Evolutionary conservation across 805 yeast species (phyloP), one percentile per base, ranked within the genome.

Genomic region (Monosporozyma unispora): DNA sequence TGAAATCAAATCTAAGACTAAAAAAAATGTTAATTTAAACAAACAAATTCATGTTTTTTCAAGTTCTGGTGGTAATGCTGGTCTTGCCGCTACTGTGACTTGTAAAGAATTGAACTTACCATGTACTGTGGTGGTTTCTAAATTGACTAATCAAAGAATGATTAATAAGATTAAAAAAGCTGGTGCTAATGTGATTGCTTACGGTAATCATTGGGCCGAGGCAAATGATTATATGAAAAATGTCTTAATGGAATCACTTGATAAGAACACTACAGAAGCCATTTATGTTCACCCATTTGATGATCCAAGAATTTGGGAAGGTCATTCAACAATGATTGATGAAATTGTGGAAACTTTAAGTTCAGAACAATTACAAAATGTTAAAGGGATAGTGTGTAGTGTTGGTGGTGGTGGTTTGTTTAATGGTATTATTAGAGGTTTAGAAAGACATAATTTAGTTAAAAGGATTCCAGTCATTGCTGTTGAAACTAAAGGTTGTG

Each of bases 41-140:
- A 25, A 25, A 53, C 56, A n/a, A 35, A 61, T 71, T 12, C 68
- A 65, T 5, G 72, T 76, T 2, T 71, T 70, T 52, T 75, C 78
- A 14, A 75, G 80, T 3, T 72, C 78, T 48, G 81, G 82, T 8
- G 82, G 81, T 1, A 68, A 75, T 51, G 81, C 81, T 5, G 80
- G 78, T 7, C 73, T 78, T 0, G 71, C 70, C 47, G 70, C 77
- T 22, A 73, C 79, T 0, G 54, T 54, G 3, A 66, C 55, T 55
- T 70, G 66, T 56, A 56, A 53, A 25, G 63, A 50, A 46, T 70
- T 61, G 50, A 56, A 53, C 18, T 68, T 64, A 1, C 55, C 59
- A n/a, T 78, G 83, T 55, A 79, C 82, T 0, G 85, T 82, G 3
- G 83, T 78, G 0, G 76, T 82, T 2, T 87, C 87, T 0, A 58